A percentile compares a stretch with the other conserved stretches of the same genome.
Conservation (phyloP, 331 rosid species). For the Erythrophleum ivorense region DNA sequence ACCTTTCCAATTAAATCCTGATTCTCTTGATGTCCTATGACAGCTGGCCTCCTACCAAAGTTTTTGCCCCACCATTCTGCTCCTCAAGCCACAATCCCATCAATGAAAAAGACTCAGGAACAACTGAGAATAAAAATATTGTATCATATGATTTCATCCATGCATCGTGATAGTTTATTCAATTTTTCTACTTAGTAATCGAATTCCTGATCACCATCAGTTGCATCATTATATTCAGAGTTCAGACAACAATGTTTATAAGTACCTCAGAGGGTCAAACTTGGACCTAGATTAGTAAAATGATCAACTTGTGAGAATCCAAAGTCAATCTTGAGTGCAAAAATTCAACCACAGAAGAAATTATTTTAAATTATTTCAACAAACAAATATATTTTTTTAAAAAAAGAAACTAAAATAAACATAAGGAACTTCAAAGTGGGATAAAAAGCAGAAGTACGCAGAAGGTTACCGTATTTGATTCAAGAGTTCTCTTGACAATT, state of each 20-base stretch:
- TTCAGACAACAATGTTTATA: neutral
- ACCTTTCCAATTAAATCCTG: neutral
- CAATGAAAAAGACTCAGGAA: conserved; percentile 5
- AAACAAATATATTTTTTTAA: neutral
- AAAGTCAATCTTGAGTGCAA: neutral
- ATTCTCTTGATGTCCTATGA: neutral
- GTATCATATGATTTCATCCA: neutral
- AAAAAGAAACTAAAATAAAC: neutral
- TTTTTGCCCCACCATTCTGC: neutral
- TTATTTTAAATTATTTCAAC: neutral
- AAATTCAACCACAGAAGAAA: neutral
- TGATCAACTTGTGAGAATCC: neutral
- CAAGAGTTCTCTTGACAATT: conserved; percentile 94
- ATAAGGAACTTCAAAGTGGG: neutral
- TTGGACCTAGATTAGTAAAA: neutral
- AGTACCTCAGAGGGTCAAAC: neutral
- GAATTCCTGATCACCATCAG: neutral
- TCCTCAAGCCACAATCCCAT: neutral
- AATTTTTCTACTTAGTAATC: neutral
- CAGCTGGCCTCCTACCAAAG: neutral
- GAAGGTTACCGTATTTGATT: conserved; percentile 80
- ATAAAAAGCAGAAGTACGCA: neutral
- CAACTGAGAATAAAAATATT: neutral
- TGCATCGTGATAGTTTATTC: neutral
- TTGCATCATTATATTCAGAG: neutral